A percentile compares a stretch with the other conserved stretches of the same genome.
phyloP scores from a whole-genome alignment of 1,284 basidiomycete genomes.

The Sanghuangporus baumii region DNA sequence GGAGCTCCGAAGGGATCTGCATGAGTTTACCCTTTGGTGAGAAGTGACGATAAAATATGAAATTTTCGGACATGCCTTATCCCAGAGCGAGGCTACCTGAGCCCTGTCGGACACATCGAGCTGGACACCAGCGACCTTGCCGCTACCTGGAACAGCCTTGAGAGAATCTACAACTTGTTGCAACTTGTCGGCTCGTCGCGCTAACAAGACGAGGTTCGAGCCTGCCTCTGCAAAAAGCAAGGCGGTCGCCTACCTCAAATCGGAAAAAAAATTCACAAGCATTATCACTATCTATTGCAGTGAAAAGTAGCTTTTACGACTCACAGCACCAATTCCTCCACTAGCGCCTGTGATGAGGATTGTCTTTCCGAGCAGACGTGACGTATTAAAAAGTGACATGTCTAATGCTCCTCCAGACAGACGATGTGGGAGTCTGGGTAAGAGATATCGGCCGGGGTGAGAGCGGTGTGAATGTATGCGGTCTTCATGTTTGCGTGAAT shows the following conservation, averaged over 20 bases:
- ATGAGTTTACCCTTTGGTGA: background rate
- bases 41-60: background rate
- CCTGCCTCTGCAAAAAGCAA: constrained; percentile 81
- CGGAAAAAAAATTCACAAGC: constrained; percentile 4
- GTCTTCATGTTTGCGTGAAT: background rate
- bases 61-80: constrained; percentile 33
- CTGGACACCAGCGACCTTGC: constrained; percentile 59
- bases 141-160: constrained; percentile 56
- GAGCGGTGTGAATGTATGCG: background rate
- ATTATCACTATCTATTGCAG: background rate
- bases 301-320: constrained; percentile 21
- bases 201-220: constrained; percentile 71
- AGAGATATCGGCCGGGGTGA: background rate
- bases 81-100: constrained; percentile 61
- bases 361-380: constrained; percentile 76
- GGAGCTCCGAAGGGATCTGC: constrained; percentile 54
- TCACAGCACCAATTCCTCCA: constrained; percentile 75
- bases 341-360: constrained; percentile 86
- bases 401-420: constrained; percentile 18
- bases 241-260: constrained; percentile 60
- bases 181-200: constrained; percentile 62
- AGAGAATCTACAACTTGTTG: constrained; percentile 63
- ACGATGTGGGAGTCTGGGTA: background rate
- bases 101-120: constrained; percentile 72
- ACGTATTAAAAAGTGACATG: constrained; percentile 77